These are phyloP conservation scores for Danielia reshetovae DNA, from an alignment of 805 yeast species.

Conservation along the genomic window DNA sequence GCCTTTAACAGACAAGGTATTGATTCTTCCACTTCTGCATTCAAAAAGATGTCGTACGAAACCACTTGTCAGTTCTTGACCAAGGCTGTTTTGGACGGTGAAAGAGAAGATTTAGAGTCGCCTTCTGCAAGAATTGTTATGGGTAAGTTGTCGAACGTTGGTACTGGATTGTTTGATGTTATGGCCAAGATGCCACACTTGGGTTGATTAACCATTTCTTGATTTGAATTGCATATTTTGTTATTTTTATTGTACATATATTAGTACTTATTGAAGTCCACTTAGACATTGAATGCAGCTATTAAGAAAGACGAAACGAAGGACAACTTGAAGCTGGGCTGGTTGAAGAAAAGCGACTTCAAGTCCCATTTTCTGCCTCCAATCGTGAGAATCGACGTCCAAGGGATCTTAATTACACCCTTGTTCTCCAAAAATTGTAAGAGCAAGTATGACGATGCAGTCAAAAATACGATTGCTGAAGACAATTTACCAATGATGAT, in stretches of 20 bases:
- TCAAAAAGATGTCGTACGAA: slow-evolving; percentile 98
- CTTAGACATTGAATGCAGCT: slow-evolving; percentile 51
- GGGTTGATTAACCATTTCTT: slow-evolving; percentile 1
- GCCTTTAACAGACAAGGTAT: slow-evolving; percentile 99
- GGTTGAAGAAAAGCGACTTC: slow-evolving; percentile 49
- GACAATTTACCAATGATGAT: slow-evolving; percentile 59
- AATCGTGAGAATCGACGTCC: slow-evolving; percentile 31
- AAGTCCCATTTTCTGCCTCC: slow-evolving; percentile 41
- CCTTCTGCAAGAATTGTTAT: slow-evolving; percentile 93
- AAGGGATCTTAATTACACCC: slow-evolving; percentile 47
- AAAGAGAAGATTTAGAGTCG: slow-evolving; percentile 78
- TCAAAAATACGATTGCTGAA: slow-evolving; percentile 46
- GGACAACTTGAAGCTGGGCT: slow-evolving; percentile 58
- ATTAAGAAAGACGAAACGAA: slow-evolving; percentile 52
- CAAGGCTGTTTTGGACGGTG: slow-evolving; percentile 91
- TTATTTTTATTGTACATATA: neutral
- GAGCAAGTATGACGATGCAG: slow-evolving; percentile 40
- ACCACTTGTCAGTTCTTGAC: slow-evolving; percentile 97
- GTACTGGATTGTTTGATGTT: slow-evolving; percentile 95
- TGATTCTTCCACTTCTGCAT: slow-evolving; percentile 90
- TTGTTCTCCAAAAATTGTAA: slow-evolving; percentile 55
- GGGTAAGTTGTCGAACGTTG: slow-evolving; percentile 87
- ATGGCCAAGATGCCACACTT: slow-evolving; percentile 43
- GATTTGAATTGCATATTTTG: neutral
- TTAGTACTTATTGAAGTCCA: neutral